Conservation (phyloP, 1,284 basidiomycete genomes). For the Hypsizygus ulmarius region DNA sequence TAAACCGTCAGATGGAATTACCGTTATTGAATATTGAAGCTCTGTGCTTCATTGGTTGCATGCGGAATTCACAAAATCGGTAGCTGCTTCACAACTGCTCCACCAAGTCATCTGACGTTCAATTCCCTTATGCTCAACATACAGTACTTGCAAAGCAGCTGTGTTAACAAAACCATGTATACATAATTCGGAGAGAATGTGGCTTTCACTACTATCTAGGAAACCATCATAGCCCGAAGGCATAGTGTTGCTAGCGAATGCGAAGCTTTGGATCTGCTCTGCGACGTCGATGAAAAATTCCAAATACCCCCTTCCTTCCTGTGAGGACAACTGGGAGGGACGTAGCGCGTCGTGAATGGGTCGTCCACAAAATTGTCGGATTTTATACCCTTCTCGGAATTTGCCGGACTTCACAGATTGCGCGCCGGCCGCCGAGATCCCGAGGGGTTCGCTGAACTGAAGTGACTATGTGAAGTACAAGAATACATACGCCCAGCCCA, state of each 20-base stretch:
- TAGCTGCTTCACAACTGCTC: no score
- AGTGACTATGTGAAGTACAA: no score
- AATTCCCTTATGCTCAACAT: no score
- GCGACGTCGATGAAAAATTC: conserved; percentile 16
- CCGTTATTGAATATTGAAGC: background rate
- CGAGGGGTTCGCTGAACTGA: no score
- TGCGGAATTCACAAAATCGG: no score
- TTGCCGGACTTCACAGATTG: conserved; percentile 9
- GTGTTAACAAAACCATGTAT: no score
- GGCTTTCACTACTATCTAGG: conserved; percentile 30
- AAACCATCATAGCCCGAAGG: conserved; percentile 28
- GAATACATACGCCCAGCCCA: no score
- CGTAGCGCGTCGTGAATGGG: conserved; percentile 24
- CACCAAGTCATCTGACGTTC: no score
- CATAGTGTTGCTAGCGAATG: conserved; percentile 32
- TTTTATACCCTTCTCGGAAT: conserved; percentile 5
- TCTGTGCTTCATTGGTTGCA: no score
- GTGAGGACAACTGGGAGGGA: conserved; percentile 17
- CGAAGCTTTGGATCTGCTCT: conserved; percentile 24
- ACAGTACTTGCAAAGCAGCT: no score
- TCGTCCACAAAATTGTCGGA: background rate
- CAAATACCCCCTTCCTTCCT: conserved; percentile 16
- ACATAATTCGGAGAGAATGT: conserved; percentile 13
- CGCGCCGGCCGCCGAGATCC: background rate
- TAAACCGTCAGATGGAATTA: no score